Evolutionary conservation across 768 basidiomycete species (phyloP).

Genomic region (Tylopilus sp.): DNA sequence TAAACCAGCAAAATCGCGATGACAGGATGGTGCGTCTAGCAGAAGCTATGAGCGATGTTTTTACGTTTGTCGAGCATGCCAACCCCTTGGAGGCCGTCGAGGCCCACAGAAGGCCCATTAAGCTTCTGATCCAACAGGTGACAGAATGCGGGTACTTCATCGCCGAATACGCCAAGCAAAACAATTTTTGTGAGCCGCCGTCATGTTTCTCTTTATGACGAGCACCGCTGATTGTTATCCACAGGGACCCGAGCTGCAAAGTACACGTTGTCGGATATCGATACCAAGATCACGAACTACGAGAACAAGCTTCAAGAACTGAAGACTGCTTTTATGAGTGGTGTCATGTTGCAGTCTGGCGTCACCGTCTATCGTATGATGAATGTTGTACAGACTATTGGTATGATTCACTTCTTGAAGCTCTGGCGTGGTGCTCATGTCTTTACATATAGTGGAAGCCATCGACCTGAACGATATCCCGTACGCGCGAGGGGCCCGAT

Average conservation of each 20-base stretch:
- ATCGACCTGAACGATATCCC: constrained; percentile 20
- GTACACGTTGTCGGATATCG: constrained; percentile 18
- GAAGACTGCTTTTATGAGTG: constrained; percentile 15
- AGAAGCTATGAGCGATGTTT: constrained; percentile 10
- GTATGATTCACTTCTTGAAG: not conserved
- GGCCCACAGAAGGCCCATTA: constrained; percentile 7
- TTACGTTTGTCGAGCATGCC: constrained; percentile 13
- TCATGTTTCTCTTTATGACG: not conserved
- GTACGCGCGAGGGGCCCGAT: constrained; percentile 23
- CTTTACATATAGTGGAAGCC: constrained; percentile 6
- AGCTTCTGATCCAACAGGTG: constrained; percentile 16
- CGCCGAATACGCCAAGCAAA: constrained; percentile 17
- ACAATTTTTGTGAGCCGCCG: constrained; percentile 13
- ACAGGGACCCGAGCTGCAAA: constrained; percentile 15
- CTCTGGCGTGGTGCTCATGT: not conserved
- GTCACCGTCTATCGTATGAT: constrained; percentile 22
- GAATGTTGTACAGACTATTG: constrained; percentile 5
- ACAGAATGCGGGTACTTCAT: constrained; percentile 26
- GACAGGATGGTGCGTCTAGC: constrained; percentile 16
- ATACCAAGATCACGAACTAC: constrained; percentile 17
- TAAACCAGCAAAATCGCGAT: constrained; percentile 18
- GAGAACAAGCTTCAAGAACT: constrained; percentile 18
- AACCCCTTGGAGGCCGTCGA: constrained; percentile 6
- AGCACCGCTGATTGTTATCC: not conserved
- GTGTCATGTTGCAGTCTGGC: constrained; percentile 12